A percentile compares a stretch with the other conserved stretches of the same genome.
phyloP scores from a whole-genome alignment of 805 yeast species.

The Lipomyces chichibuensis region DNA sequence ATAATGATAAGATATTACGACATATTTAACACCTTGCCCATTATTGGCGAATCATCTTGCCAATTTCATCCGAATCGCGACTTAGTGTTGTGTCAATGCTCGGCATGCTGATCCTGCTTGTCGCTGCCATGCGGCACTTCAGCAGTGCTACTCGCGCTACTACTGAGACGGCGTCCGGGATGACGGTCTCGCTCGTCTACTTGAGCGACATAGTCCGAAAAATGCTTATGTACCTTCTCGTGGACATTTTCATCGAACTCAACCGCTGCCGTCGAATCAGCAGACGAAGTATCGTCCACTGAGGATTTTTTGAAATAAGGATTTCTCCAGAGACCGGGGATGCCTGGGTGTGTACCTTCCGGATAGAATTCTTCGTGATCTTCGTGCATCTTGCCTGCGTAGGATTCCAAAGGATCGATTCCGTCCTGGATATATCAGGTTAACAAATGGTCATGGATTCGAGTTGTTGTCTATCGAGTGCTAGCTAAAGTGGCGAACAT shows the following conservation, averaged over 20 bases:
- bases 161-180: neutral
- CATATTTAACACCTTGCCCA: no score
- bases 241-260: slow-evolving; percentile 22
- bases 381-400: slow-evolving; percentile 15
- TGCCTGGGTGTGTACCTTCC: slow-evolving; percentile 33
- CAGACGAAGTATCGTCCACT: neutral
- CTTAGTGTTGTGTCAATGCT: neutral
- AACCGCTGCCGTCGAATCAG: neutral
- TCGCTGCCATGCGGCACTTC: neutral
- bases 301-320: slow-evolving; percentile 24
- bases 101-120: neutral
- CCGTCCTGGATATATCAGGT: slow-evolving; percentile 4
- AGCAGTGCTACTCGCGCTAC: neutral
- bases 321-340: slow-evolving; percentile 33
- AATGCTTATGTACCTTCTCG: slow-evolving; percentile 20
- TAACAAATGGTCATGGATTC: neutral
- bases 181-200: slow-evolving; percentile 9
- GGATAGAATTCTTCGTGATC: slow-evolving; percentile 26
- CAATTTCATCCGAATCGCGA: neutral
- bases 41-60: no score
- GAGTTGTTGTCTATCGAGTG: no score
- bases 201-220: slow-evolving; percentile 10
- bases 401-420: slow-evolving; percentile 26
- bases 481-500: no score
- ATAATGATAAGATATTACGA: no score